A percentile compares a stretch with the other conserved stretches of the same genome.
These are phyloP conservation scores for Isabelozyma heimii DNA, from an alignment of 805 yeast species.

Conservation along the genomic window DNA sequence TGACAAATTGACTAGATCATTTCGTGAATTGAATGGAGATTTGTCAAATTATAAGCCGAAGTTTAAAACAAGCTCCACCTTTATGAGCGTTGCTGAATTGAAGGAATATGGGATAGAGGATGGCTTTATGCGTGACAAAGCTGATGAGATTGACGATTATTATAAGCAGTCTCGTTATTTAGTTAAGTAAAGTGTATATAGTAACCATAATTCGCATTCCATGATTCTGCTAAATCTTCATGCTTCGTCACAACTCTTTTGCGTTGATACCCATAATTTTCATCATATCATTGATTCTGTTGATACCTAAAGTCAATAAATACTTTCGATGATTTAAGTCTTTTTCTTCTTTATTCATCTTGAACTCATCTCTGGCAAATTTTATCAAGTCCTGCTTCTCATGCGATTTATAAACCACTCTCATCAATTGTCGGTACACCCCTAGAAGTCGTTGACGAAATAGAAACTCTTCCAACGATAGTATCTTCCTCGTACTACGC, in stretches of 20 bases:
- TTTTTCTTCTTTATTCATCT: conserved; percentile 18
- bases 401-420: conserved; percentile 34
- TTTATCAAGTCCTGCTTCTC: conserved; percentile 32
- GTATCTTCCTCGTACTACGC: conserved; percentile 8
- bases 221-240: background rate
- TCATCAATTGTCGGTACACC: conserved; percentile 30
- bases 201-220: background rate
- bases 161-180: background rate
- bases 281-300: conserved; percentile 23
- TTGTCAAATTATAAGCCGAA: background rate
- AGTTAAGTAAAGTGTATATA: background rate
- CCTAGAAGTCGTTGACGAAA: conserved; percentile 33
- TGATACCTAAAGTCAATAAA: conserved; percentile 32
- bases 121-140: background rate
- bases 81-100: background rate
- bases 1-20: background rate
- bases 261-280: conserved; percentile 16
- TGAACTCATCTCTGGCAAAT: conserved; percentile 34
- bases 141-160: background rate
- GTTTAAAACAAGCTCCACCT: background rate
- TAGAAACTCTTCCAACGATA: conserved; percentile 38
- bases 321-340: conserved; percentile 37
- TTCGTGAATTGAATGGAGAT: background rate
- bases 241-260: conserved; percentile 1
- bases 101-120: background rate